These are phyloP conservation scores for Fraxinus sp. DNA, from an alignment of 305 asterid species.

Conservation along the genomic window DNA sequence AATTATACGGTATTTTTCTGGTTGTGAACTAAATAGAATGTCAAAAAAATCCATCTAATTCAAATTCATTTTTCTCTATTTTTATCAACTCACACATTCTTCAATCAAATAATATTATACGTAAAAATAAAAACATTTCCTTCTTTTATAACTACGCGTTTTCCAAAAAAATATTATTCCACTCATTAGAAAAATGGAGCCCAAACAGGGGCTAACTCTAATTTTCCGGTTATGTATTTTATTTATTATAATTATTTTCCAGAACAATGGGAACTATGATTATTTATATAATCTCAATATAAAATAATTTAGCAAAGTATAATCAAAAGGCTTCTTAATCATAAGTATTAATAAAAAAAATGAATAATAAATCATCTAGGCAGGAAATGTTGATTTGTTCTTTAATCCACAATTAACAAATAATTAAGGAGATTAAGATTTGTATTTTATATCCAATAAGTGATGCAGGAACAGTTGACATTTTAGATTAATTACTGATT, in stretches of 20 bases:
- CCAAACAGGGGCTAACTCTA: neutral
- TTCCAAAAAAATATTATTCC: neutral
- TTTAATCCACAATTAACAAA: neutral
- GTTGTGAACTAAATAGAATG: neutral
- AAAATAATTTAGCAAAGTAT: conserved; percentile 3
- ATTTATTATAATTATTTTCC: neutral
- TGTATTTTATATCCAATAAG: conserved; percentile 10
- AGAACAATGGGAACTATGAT: neutral
- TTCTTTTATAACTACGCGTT: neutral
- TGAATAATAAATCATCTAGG: neutral
- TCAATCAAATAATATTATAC: too few relatives aligned
- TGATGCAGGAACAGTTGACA: conserved; percentile 11
- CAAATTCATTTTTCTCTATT: neutral
- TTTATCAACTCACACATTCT: too few relatives aligned
- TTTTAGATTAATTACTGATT: neutral
- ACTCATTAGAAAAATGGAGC: neutral
- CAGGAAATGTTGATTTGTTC: conserved; percentile 7
- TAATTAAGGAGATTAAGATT: conserved; percentile 14
- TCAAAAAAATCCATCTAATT: neutral
- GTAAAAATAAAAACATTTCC: too few relatives aligned
- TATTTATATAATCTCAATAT: conserved; percentile 13
- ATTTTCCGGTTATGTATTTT: neutral
- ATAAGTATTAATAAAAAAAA: conserved; percentile 6
- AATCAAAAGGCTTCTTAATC: neutral
- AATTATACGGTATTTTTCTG: neutral